A percentile compares a stretch with the other conserved stretches of the same genome.
phyloP scores from a whole-genome alignment of 192 early-diverging fungal species.

The Coemansia sp. region DNA sequence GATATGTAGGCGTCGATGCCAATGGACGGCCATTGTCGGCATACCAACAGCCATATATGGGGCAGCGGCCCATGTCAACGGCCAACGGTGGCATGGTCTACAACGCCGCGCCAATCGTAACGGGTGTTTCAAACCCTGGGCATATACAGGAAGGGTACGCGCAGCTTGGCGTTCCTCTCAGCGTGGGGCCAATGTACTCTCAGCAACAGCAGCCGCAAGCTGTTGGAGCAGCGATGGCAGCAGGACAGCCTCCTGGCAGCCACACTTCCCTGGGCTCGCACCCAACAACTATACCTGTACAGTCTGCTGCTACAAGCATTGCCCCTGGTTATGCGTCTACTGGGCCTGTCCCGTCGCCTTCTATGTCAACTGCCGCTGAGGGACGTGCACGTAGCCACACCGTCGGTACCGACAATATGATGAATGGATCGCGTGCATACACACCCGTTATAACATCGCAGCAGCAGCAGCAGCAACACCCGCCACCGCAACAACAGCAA shows the following conservation, averaged over 20 bases:
- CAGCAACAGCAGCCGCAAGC: slow-evolving; percentile 14
- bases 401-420: slow-evolving; percentile 4
- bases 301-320: not conserved
- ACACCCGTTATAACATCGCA: slow-evolving; percentile 1
- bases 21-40: slow-evolving; percentile 27
- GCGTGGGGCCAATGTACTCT: not conserved
- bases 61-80: not conserved
- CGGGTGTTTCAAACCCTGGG: slow-evolving; percentile 4
- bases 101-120: not conserved
- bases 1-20: slow-evolving; percentile 19
- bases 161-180: slow-evolving; percentile 6
- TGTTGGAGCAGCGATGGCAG: not conserved
- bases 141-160: slow-evolving; percentile 22
- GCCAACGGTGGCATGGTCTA: slow-evolving; percentile 10
- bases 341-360: not conserved
- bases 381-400: slow-evolving; percentile 46
- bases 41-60: slow-evolving; percentile 6
- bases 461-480: not conserved
- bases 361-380: not conserved
- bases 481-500: slow-evolving; percentile 7
- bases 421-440: not conserved
- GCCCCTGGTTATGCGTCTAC: not conserved
- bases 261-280: not conserved
- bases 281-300: not conserved
- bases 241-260: slow-evolving; percentile 1